Base-by-base conservation (phyloP, 495 filamentous ascomycete species). In the Penicillium nucicola region DNA sequence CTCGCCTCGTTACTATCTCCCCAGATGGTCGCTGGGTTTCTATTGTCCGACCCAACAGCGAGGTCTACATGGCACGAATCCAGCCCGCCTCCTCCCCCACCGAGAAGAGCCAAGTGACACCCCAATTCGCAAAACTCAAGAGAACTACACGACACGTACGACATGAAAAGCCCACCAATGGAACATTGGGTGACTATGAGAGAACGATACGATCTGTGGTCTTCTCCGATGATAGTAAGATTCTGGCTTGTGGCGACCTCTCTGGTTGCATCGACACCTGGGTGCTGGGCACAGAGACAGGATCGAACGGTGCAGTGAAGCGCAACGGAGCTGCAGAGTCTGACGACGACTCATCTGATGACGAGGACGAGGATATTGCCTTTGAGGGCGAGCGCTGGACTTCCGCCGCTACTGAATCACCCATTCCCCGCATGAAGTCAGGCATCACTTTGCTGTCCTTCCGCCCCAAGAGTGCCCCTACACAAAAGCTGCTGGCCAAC, bases 201-300 rank as follows among this genome's bases (percentile, higher is more conserved):
- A 78, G 86, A 56, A 83, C 81, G 19, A 83, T 97, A 34, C 87
- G 78, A 17, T 82, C 88, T 35, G 69, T 84, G 14, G 77, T 83
- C 0, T 97, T 97, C 66, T 95, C 91, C 8, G 73, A 84, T 5
- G 87, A 95, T 57, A 89, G 89, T 67, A 81, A 78, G 45, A 80
- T 96, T 43, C 65, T 97, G 13, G 88, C 84, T 7, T 80, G 84
- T 12, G 83, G 85, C 30, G 95, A 97, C 66, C 62, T 97, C 18
- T 84, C 85, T 41, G 95, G 95, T 22, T 87, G 84, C 65, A 78
- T 99, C 23, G 92, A 97, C 62, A 89, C 84, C 12, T 99, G 90
- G 84, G 67, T 88, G 4, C 67, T 97, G 23, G 76, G 81, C 50
- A 77, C 75, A 33, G 76, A 76, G 18, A 71, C 77, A 57, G 76